phyloP scores from a whole-genome alignment of 2,329 filamentous ascomycete species.

The Colletotrichum siamense region DNA sequence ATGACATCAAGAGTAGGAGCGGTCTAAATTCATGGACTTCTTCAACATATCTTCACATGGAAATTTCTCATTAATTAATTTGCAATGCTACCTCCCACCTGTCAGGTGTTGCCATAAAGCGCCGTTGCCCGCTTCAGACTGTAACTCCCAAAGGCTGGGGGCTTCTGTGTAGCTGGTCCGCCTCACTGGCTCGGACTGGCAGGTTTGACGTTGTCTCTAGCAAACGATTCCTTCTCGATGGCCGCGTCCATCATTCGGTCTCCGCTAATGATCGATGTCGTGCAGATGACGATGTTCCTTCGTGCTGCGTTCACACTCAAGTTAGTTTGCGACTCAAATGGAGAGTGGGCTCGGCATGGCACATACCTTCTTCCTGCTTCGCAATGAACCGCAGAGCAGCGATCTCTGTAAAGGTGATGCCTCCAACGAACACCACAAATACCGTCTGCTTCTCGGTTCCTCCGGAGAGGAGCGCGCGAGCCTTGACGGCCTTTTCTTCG shows the following conservation, averaged over 20 bases:
- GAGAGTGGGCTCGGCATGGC: background rate
- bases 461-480: conserved; percentile 81
- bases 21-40: background rate
- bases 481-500: conserved; percentile 90
- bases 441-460: conserved; percentile 80
- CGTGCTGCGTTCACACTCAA: conserved; percentile 53
- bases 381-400: conserved; percentile 91
- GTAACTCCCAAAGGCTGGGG: background rate
- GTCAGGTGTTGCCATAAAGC: background rate
- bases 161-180: background rate
- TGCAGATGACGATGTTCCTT: conserved; percentile 88
- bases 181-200: conserved; percentile 23
- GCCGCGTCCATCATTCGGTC: conserved; percentile 87
- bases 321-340: background rate
- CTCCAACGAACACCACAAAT: conserved; percentile 97
- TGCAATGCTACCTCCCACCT: background rate
- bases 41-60: background rate
- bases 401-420: conserved; percentile 95
- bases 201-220: conserved; percentile 38
- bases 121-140: background rate
- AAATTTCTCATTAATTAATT: background rate
- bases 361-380: conserved; percentile 74
- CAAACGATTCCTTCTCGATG: conserved; percentile 74
- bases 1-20: background rate
- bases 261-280: conserved; percentile 89